phyloP scores from a whole-genome alignment of 2,329 filamentous ascomycete genomes.

The Microdochium nivale region DNA sequence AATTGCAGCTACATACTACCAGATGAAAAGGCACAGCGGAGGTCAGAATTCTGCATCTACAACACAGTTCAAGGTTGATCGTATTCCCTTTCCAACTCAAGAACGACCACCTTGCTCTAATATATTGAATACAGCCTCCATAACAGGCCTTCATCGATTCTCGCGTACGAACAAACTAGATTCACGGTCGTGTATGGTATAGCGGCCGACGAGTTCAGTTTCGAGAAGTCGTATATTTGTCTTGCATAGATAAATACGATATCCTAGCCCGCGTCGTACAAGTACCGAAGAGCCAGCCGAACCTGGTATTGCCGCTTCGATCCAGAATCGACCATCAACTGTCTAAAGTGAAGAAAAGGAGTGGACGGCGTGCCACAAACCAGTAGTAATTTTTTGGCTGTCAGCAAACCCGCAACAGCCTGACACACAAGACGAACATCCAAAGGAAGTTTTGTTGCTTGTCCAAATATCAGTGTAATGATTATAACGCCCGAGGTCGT shows the following conservation, averaged over 20 bases:
- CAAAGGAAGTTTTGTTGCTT: neutral
- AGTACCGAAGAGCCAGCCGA: neutral
- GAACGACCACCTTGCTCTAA: no score
- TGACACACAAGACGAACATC: neutral
- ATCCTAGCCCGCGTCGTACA: neutral
- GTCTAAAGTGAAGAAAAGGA: constrained; percentile 14
- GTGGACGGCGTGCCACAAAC: constrained; percentile 15
- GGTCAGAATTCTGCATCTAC: no score
- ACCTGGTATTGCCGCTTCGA: neutral
- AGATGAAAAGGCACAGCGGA: no score
- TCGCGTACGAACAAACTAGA: no score
- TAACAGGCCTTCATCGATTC: no score
- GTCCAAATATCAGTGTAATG: neutral
- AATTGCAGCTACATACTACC: no score
- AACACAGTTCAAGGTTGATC: no score
- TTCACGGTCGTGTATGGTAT: no score
- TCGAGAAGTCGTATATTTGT: neutral
- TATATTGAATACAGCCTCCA: no score
- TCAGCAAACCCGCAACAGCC: no score
- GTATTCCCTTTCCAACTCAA: no score
- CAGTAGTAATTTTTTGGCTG: neutral
- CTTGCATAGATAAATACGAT: neutral
- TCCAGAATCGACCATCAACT: neutral
- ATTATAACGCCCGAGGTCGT: neutral
- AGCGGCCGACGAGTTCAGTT: no score